Evolutionary conservation across 2,329 filamentous ascomycete species (phyloP).

Genomic region (Aureobasidium vineae): DNA sequence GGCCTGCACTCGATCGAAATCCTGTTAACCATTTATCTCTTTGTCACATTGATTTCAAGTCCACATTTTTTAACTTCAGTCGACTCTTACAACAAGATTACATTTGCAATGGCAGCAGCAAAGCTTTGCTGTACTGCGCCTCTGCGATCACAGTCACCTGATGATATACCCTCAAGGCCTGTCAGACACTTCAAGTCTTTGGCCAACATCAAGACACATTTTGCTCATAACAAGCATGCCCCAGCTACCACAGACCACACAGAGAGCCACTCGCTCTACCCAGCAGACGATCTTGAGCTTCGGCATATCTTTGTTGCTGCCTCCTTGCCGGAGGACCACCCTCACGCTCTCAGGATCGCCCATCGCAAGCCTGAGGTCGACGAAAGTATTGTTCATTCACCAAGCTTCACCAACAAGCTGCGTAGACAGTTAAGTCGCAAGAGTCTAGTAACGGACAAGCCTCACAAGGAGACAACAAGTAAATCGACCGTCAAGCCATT

Average conservation of each 20-base stretch:
- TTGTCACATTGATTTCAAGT: constrained; percentile 9
- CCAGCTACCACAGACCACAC: background rate
- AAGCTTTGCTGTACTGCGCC: constrained; percentile 26
- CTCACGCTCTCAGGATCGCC: constrained; percentile 33
- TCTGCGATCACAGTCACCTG: constrained; percentile 23
- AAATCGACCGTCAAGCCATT: background rate
- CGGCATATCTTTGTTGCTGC: constrained; percentile 34
- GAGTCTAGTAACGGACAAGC: background rate
- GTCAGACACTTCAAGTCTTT: constrained; percentile 21
- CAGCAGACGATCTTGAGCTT: constrained; percentile 28
- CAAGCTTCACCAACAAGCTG: constrained; percentile 33
- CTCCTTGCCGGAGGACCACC: constrained; percentile 36
- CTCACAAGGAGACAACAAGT: background rate
- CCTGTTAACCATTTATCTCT: background rate
- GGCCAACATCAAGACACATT: constrained; percentile 20
- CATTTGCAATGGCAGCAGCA: constrained; percentile 18
- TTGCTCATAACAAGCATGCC: constrained; percentile 4
- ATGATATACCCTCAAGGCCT: constrained; percentile 17
- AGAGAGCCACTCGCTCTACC: background rate
- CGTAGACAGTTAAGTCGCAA: constrained; percentile 31
- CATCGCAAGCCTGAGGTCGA: constrained; percentile 28
- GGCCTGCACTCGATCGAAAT: background rate
- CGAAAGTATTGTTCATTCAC: constrained; percentile 33
- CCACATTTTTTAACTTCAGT: background rate
- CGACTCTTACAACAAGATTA: background rate